These are phyloP conservation scores for Endocalyx cinctus DNA, from an alignment of 2,329 filamentous ascomycete species.

Conservation along the genomic window DNA sequence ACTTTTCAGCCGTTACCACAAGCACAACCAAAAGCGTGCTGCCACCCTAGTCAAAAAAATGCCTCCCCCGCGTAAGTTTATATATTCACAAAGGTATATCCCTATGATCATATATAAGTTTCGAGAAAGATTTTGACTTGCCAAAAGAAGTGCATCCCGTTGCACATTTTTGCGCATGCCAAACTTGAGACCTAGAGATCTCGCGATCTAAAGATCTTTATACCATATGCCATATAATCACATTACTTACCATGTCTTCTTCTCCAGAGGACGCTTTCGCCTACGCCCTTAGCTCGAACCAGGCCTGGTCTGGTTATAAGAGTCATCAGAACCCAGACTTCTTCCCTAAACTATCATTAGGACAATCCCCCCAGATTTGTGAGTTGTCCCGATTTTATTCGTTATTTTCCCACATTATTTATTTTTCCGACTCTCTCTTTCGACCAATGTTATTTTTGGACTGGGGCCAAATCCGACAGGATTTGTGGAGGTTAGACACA, in stretches of 20 bases:
- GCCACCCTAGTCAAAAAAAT: too few species aligned
- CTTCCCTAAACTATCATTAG: slow-evolving; percentile 62
- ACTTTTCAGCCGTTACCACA: too few species aligned
- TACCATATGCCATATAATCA: slow-evolving; percentile 1
- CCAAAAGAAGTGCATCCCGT: not conserved
- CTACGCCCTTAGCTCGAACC: slow-evolving; percentile 63
- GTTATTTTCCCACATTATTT: slow-evolving; percentile 2
- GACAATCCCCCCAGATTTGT: slow-evolving; percentile 62
- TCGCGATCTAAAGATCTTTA: slow-evolving; percentile 1
- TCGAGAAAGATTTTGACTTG: not conserved
- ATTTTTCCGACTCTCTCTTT: slow-evolving; percentile 2
- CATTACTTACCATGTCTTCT: slow-evolving; percentile 19
- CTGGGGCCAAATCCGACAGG: too few species aligned
- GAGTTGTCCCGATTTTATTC: slow-evolving; percentile 24
- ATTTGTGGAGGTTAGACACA: too few species aligned
- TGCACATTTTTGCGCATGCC: not conserved
- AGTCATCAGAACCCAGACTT: slow-evolving; percentile 63
- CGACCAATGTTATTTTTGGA: too few species aligned
- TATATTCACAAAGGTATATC: not conserved
- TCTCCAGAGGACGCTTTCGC: slow-evolving; percentile 52
- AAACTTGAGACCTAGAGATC: slow-evolving; percentile 1
- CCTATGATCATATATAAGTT: not conserved
- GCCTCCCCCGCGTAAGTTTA: not conserved
- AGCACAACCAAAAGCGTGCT: too few species aligned
- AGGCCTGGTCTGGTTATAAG: slow-evolving; percentile 64